These are phyloP conservation scores for Nitzschia sp. DNA, from an alignment of 108 stramenopile species.

Conservation along the genomic window DNA sequence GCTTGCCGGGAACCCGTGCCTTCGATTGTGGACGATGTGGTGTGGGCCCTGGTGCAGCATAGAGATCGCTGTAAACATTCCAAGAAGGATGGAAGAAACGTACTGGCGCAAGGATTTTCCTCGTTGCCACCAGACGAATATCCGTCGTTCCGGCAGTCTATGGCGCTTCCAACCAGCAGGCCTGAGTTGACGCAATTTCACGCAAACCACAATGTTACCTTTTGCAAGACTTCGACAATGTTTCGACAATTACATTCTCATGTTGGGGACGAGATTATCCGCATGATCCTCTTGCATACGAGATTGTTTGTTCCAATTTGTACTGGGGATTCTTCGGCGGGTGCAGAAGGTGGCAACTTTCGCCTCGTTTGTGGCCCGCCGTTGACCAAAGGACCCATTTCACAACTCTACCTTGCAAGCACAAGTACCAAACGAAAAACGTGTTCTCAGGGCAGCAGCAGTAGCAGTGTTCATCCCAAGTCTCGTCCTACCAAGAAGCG, in stretches of 20 bases:
- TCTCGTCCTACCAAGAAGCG: background rate
- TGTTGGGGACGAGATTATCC: conserved; percentile 56
- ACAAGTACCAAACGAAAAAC: conserved; percentile 9
- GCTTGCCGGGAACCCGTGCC: conserved; percentile 37
- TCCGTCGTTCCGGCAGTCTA: background rate
- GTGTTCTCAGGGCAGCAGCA: conserved; percentile 4
- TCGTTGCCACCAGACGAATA: conserved; percentile 2
- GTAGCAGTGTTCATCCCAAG: too few relatives aligned
- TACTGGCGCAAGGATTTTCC: conserved; percentile 14
- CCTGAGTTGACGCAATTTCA: conserved; percentile 11
- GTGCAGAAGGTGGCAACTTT: conserved; percentile 43
- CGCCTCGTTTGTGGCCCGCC: conserved; percentile 72
- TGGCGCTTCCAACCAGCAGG: conserved; percentile 9
- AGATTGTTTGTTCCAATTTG: conserved; percentile 44
- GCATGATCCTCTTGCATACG: conserved; percentile 45
- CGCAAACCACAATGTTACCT: conserved; percentile 40
- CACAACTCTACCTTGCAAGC: background rate
- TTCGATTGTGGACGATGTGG: conserved; percentile 49
- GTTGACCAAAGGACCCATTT: conserved; percentile 18
- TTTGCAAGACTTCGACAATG: conserved; percentile 42
- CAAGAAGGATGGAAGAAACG: conserved; percentile 20
- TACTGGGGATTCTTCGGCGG: background rate
- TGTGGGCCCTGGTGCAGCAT: conserved; percentile 51
- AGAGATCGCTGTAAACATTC: conserved; percentile 10
- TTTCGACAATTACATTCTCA: conserved; percentile 27